phyloP scores from a whole-genome alignment of 768 basidiomycete genomes.

The Russula sp. region DNA sequence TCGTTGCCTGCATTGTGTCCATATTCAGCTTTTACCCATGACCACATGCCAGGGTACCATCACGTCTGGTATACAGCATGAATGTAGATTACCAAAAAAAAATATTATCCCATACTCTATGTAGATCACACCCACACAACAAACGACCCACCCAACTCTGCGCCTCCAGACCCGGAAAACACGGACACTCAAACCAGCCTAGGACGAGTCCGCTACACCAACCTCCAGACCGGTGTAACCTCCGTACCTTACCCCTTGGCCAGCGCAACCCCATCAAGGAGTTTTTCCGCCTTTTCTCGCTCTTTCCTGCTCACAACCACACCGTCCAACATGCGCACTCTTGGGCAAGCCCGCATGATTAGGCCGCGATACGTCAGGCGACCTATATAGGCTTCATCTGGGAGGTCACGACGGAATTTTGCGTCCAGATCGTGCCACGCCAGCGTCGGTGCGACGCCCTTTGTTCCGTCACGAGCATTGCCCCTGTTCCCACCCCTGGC shows the following conservation, averaged over 20 bases:
- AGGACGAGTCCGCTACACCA: slow-evolving; percentile 20
- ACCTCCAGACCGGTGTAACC: slow-evolving; percentile 7
- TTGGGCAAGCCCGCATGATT: slow-evolving; percentile 70
- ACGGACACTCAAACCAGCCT: slow-evolving; percentile 24
- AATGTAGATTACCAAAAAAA: slow-evolving; percentile 27
- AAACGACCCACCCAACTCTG: slow-evolving; percentile 14
- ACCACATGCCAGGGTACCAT: slow-evolving; percentile 29
- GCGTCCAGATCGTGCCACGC: slow-evolving; percentile 76
- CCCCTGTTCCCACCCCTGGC: slow-evolving; percentile 37
- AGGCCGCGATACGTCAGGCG: slow-evolving; percentile 88
- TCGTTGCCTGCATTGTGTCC: slow-evolving; percentile 28
- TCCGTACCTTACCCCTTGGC: slow-evolving; percentile 33
- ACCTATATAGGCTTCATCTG: slow-evolving; percentile 83
- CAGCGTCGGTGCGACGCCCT: slow-evolving; percentile 22
- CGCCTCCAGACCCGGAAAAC: slow-evolving; percentile 20
- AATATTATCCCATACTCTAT: slow-evolving; percentile 18
- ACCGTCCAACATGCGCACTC: slow-evolving; percentile 78
- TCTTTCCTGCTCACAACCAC: slow-evolving; percentile 81
- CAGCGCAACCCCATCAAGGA: slow-evolving; percentile 57
- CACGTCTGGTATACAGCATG: slow-evolving; percentile 25
- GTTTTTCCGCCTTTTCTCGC: slow-evolving; percentile 70
- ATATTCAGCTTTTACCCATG: slow-evolving; percentile 28
- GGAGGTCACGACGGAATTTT: slow-evolving; percentile 85
- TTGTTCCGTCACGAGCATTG: slow-evolving; percentile 25
- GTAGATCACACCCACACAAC: slow-evolving; percentile 25